phyloP scores from a whole-genome alignment of 2,329 filamentous ascomycete species.

The Phoma sp. region DNA sequence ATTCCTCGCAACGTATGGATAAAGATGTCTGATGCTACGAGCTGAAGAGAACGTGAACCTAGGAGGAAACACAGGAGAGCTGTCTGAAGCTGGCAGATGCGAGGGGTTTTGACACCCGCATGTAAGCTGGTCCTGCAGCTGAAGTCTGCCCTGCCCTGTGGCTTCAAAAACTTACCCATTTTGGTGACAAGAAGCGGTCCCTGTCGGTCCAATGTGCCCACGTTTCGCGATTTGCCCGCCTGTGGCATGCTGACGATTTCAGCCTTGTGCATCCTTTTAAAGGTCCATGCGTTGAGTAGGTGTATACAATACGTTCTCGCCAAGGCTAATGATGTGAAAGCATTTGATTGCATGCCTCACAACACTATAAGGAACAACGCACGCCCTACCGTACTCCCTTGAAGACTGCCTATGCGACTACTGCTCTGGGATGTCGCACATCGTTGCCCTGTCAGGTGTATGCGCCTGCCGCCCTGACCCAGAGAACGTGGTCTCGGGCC shows the following conservation, averaged over 20 bases:
- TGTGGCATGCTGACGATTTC: conserved; percentile 4
- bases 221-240: conserved; percentile 9
- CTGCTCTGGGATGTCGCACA: not conserved
- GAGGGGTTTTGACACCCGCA: conserved; percentile 16
- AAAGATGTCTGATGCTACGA: not conserved
- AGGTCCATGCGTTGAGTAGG: conserved; percentile 1
- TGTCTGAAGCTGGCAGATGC: conserved; percentile 7
- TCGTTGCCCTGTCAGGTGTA: no score
- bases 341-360: no score
- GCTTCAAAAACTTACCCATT: conserved; percentile 29
- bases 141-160: conserved; percentile 33
- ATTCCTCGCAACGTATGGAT: not conserved
- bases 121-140: conserved; percentile 26
- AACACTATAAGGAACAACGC: no score
- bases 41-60: not conserved
- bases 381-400: no score
- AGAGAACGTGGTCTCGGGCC: conserved; percentile 5
- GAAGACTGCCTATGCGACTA: no score
- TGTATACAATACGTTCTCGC: not conserved
- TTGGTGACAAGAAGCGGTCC: conserved; percentile 22
- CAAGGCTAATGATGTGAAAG: no score
- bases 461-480: not conserved
- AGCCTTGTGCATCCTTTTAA: conserved; percentile 12
- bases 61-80: not conserved
- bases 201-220: conserved; percentile 13